phyloP scores from a whole-genome alignment of 129 eudicot species.

The Ambrosia trifida region DNA sequence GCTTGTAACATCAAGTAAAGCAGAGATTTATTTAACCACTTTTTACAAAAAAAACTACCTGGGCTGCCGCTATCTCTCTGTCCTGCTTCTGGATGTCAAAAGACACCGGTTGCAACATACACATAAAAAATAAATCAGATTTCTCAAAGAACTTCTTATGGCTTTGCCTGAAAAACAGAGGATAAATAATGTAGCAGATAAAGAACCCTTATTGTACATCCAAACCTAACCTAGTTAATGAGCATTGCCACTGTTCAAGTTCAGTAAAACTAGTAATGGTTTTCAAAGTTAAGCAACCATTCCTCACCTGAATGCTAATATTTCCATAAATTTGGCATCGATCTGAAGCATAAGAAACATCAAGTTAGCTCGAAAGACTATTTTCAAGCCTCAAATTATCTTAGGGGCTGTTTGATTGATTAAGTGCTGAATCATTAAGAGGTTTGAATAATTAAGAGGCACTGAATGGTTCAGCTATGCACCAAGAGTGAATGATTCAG shows the following conservation, averaged over 20 bases:
- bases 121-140: slow-evolving; percentile 63
- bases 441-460: no score
- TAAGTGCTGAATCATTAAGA: no score
- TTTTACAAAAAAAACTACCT: slow-evolving; percentile 35
- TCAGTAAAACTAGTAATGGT: no score
- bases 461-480: no score
- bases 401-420: no score
- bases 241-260: no score
- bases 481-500: no score
- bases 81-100: slow-evolving; percentile 53
- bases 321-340: slow-evolving; percentile 51
- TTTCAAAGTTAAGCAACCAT: not conserved
- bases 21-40: not conserved
- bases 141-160: slow-evolving; percentile 58
- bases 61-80: slow-evolving; percentile 67
- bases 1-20: not conserved
- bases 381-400: no score
- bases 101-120: slow-evolving; percentile 60
- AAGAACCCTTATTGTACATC: no score
- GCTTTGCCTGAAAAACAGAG: slow-evolving; percentile 48
- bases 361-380: not conserved
- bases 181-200: not conserved
- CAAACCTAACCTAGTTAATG: no score
- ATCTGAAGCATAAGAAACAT: slow-evolving; percentile 39
- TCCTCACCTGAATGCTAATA: slow-evolving; percentile 58